phyloP scores from a whole-genome alignment of 148 eudicot genomes.

The Hydrangea macrophylla region DNA sequence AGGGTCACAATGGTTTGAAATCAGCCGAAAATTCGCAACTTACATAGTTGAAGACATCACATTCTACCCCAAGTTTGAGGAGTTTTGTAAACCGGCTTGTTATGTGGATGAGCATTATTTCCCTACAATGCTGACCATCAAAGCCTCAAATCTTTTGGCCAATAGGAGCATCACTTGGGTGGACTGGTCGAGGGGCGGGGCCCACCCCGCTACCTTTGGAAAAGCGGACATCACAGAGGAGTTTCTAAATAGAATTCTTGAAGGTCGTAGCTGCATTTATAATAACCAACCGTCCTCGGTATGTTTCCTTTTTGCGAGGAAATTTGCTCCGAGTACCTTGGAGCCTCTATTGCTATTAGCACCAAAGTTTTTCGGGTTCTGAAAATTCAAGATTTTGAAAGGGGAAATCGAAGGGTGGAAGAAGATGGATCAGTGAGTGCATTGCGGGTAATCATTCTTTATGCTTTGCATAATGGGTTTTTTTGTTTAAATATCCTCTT shows the following conservation, averaged over 20 bases:
- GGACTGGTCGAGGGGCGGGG: conserved; percentile 93
- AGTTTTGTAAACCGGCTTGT: conserved; percentile 65
- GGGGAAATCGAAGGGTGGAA: neutral
- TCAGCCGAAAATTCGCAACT: conserved; percentile 57
- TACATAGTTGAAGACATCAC: conserved; percentile 49
- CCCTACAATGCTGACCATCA: conserved; percentile 81
- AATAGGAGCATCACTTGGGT: conserved; percentile 85
- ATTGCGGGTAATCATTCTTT: neutral
- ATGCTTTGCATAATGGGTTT: neutral
- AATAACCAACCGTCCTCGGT: conserved; percentile 42
- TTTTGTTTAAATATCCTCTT: neutral
- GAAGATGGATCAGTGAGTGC: neutral
- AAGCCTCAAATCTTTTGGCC: conserved; percentile 46
- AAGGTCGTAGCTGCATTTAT: conserved; percentile 42
- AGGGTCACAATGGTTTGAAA: conserved; percentile 84
- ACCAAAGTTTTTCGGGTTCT: conserved; percentile 42
- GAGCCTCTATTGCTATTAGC: conserved; percentile 56
- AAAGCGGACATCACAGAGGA: conserved; percentile 46
- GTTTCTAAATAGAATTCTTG: conserved; percentile 46
- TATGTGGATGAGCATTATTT: conserved; percentile 92
- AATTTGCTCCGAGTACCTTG: conserved; percentile 72
- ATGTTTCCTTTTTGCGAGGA: conserved; percentile 69
- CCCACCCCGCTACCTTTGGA: conserved; percentile 84
- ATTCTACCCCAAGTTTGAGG: conserved; percentile 58
- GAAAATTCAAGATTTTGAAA: conserved; percentile 5